phyloP scores from a whole-genome alignment of 2,329 filamentous ascomycete species.

The Thielaviopsis ethacetica region DNA sequence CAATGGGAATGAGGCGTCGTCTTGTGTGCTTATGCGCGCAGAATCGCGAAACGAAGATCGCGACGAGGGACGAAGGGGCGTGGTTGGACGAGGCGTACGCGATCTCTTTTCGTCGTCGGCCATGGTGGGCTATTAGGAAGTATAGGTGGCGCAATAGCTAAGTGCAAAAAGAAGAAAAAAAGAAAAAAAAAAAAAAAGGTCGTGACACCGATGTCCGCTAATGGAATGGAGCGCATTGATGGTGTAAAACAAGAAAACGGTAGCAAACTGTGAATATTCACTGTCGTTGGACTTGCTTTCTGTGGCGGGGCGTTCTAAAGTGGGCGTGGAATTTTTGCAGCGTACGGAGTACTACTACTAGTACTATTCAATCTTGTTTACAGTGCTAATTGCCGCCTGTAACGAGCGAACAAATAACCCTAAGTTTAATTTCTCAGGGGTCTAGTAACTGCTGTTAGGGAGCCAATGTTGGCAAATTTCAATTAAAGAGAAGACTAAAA shows the following conservation, averaged over 20 bases:
- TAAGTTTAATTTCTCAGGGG: no score
- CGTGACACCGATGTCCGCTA: no score
- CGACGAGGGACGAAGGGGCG: conserved; percentile 78
- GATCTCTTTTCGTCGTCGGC: conserved; percentile 27
- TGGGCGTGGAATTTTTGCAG: no score
- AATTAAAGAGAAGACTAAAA: no score
- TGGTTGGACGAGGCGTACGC: conserved; percentile 64
- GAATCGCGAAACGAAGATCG: conserved; percentile 76
- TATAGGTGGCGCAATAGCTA: not conserved
- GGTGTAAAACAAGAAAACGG: not conserved
- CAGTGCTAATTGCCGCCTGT: no score
- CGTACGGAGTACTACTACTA: no score
- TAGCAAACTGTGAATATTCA: not conserved
- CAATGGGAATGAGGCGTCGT: conserved; percentile 48
- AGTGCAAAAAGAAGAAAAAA: not conserved
- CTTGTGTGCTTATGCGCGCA: conserved; percentile 35
- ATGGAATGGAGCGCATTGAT: no score
- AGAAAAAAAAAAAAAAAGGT: no score
- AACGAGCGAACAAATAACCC: no score
- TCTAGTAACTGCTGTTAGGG: no score
- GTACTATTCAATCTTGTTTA: no score
- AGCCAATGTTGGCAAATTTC: no score
- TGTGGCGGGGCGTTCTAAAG: not conserved
- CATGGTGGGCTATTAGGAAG: not conserved
- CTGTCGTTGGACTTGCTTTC: not conserved